phyloP scores from a whole-genome alignment of 192 early-diverging fungal species.

The Ramicandelaber brevisporus region DNA sequence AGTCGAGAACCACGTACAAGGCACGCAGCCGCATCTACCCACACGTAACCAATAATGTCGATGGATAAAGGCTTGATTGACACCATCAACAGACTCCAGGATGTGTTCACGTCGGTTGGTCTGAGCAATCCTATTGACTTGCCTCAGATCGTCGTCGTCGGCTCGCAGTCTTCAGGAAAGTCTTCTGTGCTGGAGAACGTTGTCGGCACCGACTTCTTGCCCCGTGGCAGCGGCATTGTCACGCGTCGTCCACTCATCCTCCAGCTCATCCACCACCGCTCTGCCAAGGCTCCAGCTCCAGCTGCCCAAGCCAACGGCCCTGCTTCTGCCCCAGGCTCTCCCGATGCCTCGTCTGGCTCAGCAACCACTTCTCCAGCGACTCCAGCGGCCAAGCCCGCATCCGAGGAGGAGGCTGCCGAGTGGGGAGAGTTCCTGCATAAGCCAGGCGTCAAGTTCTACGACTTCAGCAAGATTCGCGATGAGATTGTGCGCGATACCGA shows the following conservation, averaged over 20 bases:
- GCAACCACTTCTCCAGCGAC: too few species aligned
- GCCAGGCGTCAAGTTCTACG: conserved; percentile 84
- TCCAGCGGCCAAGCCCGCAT: background rate
- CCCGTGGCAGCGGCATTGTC: conserved; percentile 90
- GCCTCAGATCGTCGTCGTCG: conserved; percentile 71
- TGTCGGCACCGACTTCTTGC: conserved; percentile 96
- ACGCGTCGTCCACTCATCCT: conserved; percentile 87
- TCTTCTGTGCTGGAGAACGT: conserved; percentile 97
- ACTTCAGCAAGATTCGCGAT: conserved; percentile 93
- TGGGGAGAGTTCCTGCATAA: conserved; percentile 99
- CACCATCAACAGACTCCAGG: conserved; percentile 64
- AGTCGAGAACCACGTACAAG: too few species aligned
- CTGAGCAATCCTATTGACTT: conserved; percentile 75
- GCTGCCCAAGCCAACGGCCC: too few species aligned
- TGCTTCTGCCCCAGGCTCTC: background rate
- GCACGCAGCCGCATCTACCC: too few species aligned
- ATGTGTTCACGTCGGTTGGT: conserved; percentile 70
- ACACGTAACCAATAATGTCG: background rate
- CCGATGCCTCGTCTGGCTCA: too few species aligned
- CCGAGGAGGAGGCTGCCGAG: conserved; percentile 44
- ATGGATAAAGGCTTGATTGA: conserved; percentile 32
- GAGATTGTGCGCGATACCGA: conserved; percentile 91
- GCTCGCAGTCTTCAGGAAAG: conserved; percentile 73
- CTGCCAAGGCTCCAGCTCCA: too few species aligned
- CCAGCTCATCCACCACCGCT: conserved; percentile 92